phyloP scores from a whole-genome alignment of 129 eudicot species.

The Saussurea involucrata region DNA sequence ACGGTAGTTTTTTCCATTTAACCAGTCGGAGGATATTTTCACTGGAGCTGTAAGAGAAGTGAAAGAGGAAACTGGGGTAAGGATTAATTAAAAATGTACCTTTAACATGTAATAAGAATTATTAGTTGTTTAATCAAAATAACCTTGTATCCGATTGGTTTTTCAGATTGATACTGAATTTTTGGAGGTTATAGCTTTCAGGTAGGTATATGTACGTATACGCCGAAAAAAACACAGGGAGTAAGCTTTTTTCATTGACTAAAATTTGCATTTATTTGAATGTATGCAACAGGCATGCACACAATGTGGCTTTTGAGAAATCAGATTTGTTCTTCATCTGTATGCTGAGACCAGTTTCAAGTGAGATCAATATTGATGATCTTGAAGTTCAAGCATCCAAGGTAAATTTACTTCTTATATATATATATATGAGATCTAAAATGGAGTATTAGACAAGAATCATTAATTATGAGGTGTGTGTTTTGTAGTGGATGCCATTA shows the following conservation, averaged over 20 bases:
- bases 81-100: neutral
- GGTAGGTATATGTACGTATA: constrained; percentile 29
- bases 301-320: constrained; percentile 78
- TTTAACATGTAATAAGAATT: neutral
- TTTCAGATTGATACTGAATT: constrained; percentile 78
- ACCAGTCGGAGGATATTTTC: constrained; percentile 81
- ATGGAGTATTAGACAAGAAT: no score
- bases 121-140: neutral
- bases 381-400: constrained; percentile 89
- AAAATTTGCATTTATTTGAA: neutral
- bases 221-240: neutral
- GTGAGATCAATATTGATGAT: constrained; percentile 62
- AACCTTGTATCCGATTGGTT: neutral
- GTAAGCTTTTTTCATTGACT: neutral
- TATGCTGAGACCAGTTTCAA: constrained; percentile 64
- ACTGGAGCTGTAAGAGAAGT: constrained; percentile 87
- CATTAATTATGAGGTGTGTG: neutral
- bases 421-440: no score
- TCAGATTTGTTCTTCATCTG: constrained; percentile 90
- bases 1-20: neutral
- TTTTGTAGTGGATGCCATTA: constrained; percentile 87
- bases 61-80: constrained; percentile 91
- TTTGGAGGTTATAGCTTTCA: constrained; percentile 77
- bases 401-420: constrained; percentile 29
- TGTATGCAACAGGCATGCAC: constrained; percentile 58